Evolutionary conservation across 1,139 yeast species (phyloP), one percentile per base, ranked within the genome.

Genomic region (Pichia sp.): DNA sequence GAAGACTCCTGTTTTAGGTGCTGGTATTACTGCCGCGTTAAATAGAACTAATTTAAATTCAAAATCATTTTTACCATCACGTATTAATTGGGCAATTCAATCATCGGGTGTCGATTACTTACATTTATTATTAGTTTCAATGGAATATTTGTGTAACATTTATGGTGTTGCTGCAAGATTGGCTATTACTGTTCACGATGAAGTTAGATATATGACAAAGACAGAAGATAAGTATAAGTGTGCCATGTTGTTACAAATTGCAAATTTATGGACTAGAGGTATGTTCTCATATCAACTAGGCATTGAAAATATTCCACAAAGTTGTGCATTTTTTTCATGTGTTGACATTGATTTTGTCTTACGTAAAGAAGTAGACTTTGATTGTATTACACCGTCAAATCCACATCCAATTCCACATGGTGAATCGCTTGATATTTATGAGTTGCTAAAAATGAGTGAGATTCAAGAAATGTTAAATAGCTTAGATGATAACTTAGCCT

Each of bases 61-160:
- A 45, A 82, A 82, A 53, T 73, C 79, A 1, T 93, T 85, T 67
- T 70, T 93, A 62, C 95, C 99, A 0, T 89, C 97, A 2, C 72
- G 99, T 62, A 86, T 91, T 58, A 95, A 95, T 64, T 95, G 99
- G 99, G 88, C 96, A 0, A 95, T 95, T 64, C 99, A 95, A 67
- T 89, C 97, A 43, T 89, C 97, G 1, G 99, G 99, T 43, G 99
- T 95, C 19, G 99, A 95, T 67, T 95, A 95, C 65, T 73, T 95
- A 50, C 99, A 95, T 67, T 68, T 95, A 44, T 69, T 95, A 53
- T 77, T 93, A 52, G 80, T 90, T 6, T 83, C 96, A 0, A 93
- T 95, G 98, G 88, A 89, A 55, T 88, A 89, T 63, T 73, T 95
- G 59, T 75, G 80, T 47, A 75, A 79, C 42, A 76, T 75, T 55